Evolutionary conservation across 129 eudicot genomes (phyloP), one percentile per base, ranked within the genome.

Genomic region (Artemisia annua): DNA sequence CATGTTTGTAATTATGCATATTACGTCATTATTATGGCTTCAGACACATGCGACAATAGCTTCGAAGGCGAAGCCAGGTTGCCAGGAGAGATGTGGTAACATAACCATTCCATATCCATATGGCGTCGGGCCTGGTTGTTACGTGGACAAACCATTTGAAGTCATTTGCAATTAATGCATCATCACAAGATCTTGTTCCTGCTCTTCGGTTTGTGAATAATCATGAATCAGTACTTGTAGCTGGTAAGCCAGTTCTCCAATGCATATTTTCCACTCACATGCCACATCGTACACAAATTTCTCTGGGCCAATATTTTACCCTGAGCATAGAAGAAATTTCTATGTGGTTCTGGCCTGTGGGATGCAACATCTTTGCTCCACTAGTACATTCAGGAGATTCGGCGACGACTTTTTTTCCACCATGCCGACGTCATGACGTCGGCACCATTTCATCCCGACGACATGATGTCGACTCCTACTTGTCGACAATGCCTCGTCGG

Each of bases 1-100:
- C 55, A 66, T 58, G 30, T 7, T 18, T 28, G 30, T 26, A 28
- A 28, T 28, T 5, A 28, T 28, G 32, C 3, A 28, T 28, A 28
- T 28, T 28, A 28, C 5, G 11, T 9, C 52, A 50, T 18, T 17
- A 1, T 4, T 43, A n/a, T 16, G 64, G 52, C 13, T 64, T 15
- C 0, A 16, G 20, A 32, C 39, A 19, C 53, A 24, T n/a, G 22
- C 7, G 54, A 14, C 78, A 51, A 44, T 17, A 65, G 66, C 72
- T 10, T 64, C 57, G n/a, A 39, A 63, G 63, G 72, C 65, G 15
- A 74, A 64, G 79, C 56, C 72, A 35, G 79, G 72, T 13, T 74
- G 79, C 62, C 66, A 64, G 65, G 72, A 74, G 55, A 74, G 2
- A 54, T 74, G 79, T 19, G 72, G 79, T 20, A 64, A 64, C 61